Conservation (phyloP, 805 yeast genomes). For the Candida insectorum region DNA sequence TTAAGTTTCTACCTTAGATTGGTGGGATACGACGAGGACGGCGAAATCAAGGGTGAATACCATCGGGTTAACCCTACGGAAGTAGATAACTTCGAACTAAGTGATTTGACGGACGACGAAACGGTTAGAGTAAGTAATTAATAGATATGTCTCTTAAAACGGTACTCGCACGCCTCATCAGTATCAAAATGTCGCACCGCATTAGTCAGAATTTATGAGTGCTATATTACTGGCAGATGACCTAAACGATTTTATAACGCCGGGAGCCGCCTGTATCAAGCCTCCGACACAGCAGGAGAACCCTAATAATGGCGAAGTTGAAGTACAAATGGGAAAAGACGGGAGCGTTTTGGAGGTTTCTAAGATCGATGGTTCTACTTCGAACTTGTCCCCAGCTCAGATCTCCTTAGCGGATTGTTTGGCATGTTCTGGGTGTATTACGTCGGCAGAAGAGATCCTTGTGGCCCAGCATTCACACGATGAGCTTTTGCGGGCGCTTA, state of each 20-base stretch:
- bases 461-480: constrained; percentile 88
- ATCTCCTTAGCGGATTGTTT: constrained; percentile 89
- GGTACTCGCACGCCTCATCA: too few species aligned
- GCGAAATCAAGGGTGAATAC: constrained; percentile 21
- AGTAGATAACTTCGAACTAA: constrained; percentile 34
- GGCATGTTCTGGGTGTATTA: constrained; percentile 96
- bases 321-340: constrained; percentile 55
- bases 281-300: constrained; percentile 43
- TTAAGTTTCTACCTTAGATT: constrained; percentile 53
- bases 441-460: constrained; percentile 93
- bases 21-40: constrained; percentile 41
- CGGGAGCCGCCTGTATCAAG: constrained; percentile 92
- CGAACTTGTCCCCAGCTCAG: constrained; percentile 70
- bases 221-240: constrained; percentile 86
- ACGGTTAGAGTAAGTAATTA: not conserved
- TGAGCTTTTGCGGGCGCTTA: constrained; percentile 63
- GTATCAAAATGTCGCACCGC: too few species aligned
- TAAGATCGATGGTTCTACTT: constrained; percentile 50
- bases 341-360: constrained; percentile 71
- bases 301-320: constrained; percentile 33
- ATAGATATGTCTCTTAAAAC: too few species aligned
- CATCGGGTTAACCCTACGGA: constrained; percentile 15
- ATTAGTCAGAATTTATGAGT: constrained; percentile 63
- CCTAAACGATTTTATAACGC: constrained; percentile 89
- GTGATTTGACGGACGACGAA: constrained; percentile 26